phyloP scores from a whole-genome alignment of 1,284 basidiomycete species.

The Veloboletus limbatus region DNA sequence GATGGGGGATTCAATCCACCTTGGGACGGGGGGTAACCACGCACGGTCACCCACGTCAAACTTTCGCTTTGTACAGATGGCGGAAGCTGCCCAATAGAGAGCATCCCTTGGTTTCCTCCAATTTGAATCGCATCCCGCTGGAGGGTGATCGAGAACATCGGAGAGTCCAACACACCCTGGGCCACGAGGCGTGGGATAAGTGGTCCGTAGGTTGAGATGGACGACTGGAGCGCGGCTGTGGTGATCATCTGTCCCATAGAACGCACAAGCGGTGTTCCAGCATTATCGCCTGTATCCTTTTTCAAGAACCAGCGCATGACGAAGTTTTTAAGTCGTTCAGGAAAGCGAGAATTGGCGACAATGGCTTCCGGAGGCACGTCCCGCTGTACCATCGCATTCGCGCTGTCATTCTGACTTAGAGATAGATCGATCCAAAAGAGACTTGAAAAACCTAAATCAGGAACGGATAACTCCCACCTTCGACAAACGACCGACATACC shows the following conservation, averaged over 20 bases:
- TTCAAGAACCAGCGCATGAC: constrained; percentile 20
- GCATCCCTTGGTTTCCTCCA: constrained; percentile 48
- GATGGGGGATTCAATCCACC: constrained; percentile 44
- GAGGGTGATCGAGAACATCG: constrained; percentile 44
- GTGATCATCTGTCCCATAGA: constrained; percentile 10
- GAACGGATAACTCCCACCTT: background rate
- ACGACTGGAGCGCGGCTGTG: constrained; percentile 21
- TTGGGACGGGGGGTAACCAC: constrained; percentile 41
- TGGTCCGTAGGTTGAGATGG: constrained; percentile 33
- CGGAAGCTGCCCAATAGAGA: constrained; percentile 54
- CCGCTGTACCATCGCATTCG: background rate
- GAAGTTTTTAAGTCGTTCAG: constrained; percentile 13
- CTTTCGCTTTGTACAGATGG: constrained; percentile 37
- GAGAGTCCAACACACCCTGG: constrained; percentile 30
- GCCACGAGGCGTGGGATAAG: constrained; percentile 41
- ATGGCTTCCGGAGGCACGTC: background rate
- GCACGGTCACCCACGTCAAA: constrained; percentile 52
- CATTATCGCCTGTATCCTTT: background rate
- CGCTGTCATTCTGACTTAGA: constrained; percentile 12
- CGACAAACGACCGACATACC: constrained; percentile 31
- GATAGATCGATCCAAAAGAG: constrained; percentile 34
- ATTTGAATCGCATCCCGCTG: constrained; percentile 51
- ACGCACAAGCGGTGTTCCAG: constrained; percentile 5
- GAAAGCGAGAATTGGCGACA: constrained; percentile 3
- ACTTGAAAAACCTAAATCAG: constrained; percentile 19